phyloP scores from a whole-genome alignment of 2,329 filamentous ascomycete genomes.

The Ophiostoma montium region DNA sequence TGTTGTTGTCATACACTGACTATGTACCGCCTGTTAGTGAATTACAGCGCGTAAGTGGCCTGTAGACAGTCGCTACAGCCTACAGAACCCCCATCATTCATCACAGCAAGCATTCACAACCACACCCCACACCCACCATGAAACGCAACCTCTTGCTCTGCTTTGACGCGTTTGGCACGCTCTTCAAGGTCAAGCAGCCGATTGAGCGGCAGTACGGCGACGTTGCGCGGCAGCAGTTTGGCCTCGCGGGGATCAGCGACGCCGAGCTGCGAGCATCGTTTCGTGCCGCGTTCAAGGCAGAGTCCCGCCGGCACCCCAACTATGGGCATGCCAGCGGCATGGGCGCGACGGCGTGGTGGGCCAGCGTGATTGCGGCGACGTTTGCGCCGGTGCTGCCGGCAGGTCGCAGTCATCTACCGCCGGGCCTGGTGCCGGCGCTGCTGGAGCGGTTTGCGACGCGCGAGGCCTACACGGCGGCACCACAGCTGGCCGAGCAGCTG shows the following conservation, averaged over 20 bases:
- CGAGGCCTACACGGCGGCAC: conserved; percentile 36
- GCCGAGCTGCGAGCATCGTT: conserved; percentile 24
- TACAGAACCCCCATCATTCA: background rate
- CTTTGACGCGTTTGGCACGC: conserved; percentile 52
- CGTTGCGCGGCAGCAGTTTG: conserved; percentile 32
- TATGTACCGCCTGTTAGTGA: no score
- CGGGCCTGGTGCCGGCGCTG: conserved; percentile 31
- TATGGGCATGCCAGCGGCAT: conserved; percentile 41
- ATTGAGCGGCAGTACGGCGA: conserved; percentile 40
- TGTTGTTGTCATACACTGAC: no score
- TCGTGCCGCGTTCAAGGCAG: conserved; percentile 30
- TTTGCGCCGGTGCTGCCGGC: conserved; percentile 28
- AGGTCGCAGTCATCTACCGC: conserved; percentile 23
- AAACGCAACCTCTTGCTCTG: conserved; percentile 37
- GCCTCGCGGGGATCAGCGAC: conserved; percentile 28
- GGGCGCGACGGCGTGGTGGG: conserved; percentile 43
- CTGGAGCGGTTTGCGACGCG: conserved; percentile 37
- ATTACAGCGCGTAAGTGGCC: no score
- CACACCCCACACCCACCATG: background rate
- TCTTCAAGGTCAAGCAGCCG: conserved; percentile 37
- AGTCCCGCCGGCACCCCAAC: conserved; percentile 36
- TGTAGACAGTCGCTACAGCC: background rate
- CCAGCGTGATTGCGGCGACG: conserved; percentile 41
- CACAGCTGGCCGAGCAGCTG: conserved; percentile 31
- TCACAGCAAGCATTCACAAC: background rate